Percentiles rank a stretch among this genome's conserved stretches.
These are phyloP conservation scores for Cryphonectria naterciae DNA, from an alignment of 2,329 filamentous ascomycete species.

Conservation along the genomic window DNA sequence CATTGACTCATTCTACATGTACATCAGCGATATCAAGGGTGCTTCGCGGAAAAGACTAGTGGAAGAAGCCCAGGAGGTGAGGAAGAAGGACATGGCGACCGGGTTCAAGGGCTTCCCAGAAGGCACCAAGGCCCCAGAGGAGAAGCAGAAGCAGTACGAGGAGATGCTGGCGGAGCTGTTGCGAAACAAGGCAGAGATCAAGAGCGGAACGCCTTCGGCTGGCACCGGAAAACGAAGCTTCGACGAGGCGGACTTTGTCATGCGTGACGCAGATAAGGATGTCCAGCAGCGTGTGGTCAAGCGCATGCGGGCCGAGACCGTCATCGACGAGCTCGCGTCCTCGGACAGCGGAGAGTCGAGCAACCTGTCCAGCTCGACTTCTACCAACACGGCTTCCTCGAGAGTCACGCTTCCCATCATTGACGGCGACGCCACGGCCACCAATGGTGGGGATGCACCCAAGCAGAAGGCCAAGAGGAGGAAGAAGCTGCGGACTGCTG, in stretches of 20 bases:
- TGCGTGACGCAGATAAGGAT: constrained; percentile 53
- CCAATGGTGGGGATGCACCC: constrained; percentile 46
- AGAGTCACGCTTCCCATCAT: constrained; percentile 30
- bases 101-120: constrained; percentile 54
- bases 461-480: constrained; percentile 52
- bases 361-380: constrained; percentile 34
- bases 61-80: constrained; percentile 66
- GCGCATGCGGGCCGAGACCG: constrained; percentile 65
- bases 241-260: constrained; percentile 56
- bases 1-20: constrained; percentile 72
- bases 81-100: constrained; percentile 59
- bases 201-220: constrained; percentile 40
- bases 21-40: constrained; percentile 80
- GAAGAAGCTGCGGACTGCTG: constrained; percentile 56
- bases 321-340: constrained; percentile 55
- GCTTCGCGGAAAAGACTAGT: constrained; percentile 70
- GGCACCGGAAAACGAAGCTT: constrained; percentile 47
- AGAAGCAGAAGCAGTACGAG: constrained; percentile 60
- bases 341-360: constrained; percentile 50
- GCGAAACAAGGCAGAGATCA: constrained; percentile 40
- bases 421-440: constrained; percentile 24
- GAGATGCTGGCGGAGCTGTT: constrained; percentile 57
- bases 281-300: constrained; percentile 62
- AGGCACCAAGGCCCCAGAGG: constrained; percentile 52
- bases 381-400: constrained; percentile 36